These are phyloP conservation scores for Salix caprea DNA, from an alignment of 345 rosid genomes.

Conservation along the genomic window DNA sequence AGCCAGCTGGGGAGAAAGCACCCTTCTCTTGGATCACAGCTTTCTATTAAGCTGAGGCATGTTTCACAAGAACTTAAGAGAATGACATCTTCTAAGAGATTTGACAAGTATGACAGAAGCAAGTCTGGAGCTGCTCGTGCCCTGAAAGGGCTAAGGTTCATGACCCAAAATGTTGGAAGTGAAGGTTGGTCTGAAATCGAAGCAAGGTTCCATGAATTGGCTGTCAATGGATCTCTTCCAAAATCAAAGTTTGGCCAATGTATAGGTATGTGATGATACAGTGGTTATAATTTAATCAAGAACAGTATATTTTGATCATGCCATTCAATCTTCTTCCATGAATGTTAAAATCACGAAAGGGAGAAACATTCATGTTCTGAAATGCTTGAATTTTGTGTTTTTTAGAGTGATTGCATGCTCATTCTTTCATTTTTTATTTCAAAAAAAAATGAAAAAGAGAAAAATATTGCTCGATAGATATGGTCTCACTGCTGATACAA, in stretches of 20 bases:
- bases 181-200: conserved; percentile 65
- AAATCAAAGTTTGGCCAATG: conserved; percentile 64
- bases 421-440: neutral
- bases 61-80: conserved; percentile 58
- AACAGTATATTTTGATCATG: no score
- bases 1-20: conserved; percentile 30
- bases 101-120: conserved; percentile 42
- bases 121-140: conserved; percentile 72
- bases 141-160: conserved; percentile 57
- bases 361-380: no score
- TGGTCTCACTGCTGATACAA: no score
- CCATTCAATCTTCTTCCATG: no score
- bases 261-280: conserved; percentile 39
- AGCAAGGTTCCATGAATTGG: conserved; percentile 46
- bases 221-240: conserved; percentile 47
- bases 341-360: no score
- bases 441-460: no score
- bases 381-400: no score
- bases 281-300: neutral
- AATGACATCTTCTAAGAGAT: conserved; percentile 38
- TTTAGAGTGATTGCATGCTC: no score
- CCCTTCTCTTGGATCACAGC: conserved; percentile 38
- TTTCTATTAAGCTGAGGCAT: conserved; percentile 36
- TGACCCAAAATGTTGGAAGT: conserved; percentile 39
- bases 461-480: no score